Percentiles rank a stretch among this genome's conserved stretches.
phyloP scores from a whole-genome alignment of 768 basidiomycete genomes.

The Tulasnella sp. region DNA sequence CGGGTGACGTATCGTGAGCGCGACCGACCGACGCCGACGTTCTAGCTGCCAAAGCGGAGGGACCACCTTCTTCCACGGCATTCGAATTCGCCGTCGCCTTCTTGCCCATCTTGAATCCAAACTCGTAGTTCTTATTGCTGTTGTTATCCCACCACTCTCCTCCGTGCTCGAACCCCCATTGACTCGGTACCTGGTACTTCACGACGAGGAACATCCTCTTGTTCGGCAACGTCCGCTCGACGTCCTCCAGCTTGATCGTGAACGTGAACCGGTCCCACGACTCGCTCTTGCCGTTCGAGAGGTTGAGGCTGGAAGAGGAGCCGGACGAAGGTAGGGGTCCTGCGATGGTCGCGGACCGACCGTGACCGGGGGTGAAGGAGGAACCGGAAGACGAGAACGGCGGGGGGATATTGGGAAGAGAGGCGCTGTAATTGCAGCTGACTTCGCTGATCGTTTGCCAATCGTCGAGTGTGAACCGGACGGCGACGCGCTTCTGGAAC shows the following conservation, averaged over 20 bases:
- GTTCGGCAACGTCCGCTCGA: slow-evolving; percentile 60
- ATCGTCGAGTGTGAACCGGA: slow-evolving; percentile 88
- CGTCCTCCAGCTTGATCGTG: slow-evolving; percentile 65
- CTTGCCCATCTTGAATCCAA: slow-evolving; percentile 51
- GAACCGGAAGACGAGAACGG: slow-evolving; percentile 32
- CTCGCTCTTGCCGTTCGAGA: slow-evolving; percentile 6
- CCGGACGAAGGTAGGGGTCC: not conserved
- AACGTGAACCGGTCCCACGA: slow-evolving; percentile 68
- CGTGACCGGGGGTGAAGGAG: slow-evolving; percentile 8
- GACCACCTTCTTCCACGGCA: not conserved
- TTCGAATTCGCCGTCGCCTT: slow-evolving; percentile 2
- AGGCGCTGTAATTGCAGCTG: slow-evolving; percentile 62
- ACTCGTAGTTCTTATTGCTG: slow-evolving; percentile 67
- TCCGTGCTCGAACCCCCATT: slow-evolving; percentile 46
- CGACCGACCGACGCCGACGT: not conserved
- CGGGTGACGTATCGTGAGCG: not conserved
- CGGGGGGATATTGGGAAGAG: slow-evolving; percentile 35
- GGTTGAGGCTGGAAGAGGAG: not conserved
- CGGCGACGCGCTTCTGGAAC: slow-evolving; percentile 80
- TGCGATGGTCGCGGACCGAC: not conserved
- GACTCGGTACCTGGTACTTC: slow-evolving; percentile 47
- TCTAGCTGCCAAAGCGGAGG: slow-evolving; percentile 6
- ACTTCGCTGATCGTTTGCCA: slow-evolving; percentile 98
- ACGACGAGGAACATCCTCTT: slow-evolving; percentile 80
- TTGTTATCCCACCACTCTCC: slow-evolving; percentile 95